phyloP scores from a whole-genome alignment of 495 filamentous ascomycete species.

The Oidiodendron maius region DNA sequence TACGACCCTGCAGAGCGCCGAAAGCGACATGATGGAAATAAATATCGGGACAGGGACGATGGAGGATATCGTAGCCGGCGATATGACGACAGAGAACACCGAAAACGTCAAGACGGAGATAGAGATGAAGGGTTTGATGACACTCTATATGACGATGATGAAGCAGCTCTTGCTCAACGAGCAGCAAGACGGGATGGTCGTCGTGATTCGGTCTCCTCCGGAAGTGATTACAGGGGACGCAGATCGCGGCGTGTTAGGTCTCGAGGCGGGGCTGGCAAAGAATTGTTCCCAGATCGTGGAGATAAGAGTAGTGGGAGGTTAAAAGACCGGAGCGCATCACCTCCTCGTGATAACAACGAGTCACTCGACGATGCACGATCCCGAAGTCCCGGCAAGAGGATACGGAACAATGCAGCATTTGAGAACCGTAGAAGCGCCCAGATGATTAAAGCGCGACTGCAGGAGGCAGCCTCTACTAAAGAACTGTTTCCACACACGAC shows the following conservation, averaged over 20 bases:
- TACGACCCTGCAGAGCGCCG: slow-evolving; percentile 75
- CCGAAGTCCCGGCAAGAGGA: slow-evolving; percentile 12
- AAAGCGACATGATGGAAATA: slow-evolving; percentile 39
- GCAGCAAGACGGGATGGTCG: slow-evolving; percentile 8
- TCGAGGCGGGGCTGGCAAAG: slow-evolving; percentile 20
- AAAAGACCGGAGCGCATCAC: slow-evolving; percentile 69
- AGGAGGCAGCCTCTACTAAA: slow-evolving; percentile 28
- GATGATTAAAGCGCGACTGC: slow-evolving; percentile 28
- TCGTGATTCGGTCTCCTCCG: slow-evolving; percentile 17
- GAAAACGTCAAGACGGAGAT: slow-evolving; percentile 33
- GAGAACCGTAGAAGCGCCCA: slow-evolving; percentile 40
- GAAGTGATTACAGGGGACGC: slow-evolving; percentile 20
- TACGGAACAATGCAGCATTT: slow-evolving; percentile 23
- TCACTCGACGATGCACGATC: slow-evolving; percentile 18
- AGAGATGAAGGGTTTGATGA: slow-evolving; percentile 53
- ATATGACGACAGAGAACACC: slow-evolving; percentile 51
- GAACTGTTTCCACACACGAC: slow-evolving; percentile 66
- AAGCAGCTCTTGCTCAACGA: slow-evolving; percentile 30
- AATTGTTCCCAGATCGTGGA: slow-evolving; percentile 20
- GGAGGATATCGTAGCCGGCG: slow-evolving; percentile 52
- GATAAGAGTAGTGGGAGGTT: slow-evolving; percentile 33
- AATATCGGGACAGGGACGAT: slow-evolving; percentile 49
- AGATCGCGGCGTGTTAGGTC: slow-evolving; percentile 21
- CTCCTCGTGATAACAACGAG: slow-evolving; percentile 54
- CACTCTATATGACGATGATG: slow-evolving; percentile 73